A percentile compares a stretch with the other conserved stretches of the same genome.
Conservation (phyloP, 2,329 filamentous ascomycete species). For the Cadophora gregata region DNA sequence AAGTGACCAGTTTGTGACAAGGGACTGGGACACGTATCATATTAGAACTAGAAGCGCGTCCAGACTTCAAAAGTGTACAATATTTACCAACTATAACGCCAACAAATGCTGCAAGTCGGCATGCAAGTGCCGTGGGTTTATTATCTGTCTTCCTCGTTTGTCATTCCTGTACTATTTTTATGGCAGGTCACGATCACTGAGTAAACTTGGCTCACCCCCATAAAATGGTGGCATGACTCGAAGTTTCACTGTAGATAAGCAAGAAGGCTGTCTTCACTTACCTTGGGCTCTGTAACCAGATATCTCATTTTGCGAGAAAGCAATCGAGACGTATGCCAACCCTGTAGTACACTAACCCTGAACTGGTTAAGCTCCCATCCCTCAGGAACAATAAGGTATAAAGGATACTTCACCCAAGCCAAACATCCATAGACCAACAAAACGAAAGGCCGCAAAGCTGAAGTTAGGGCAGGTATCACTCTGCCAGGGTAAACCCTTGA, state of each 20-base stretch:
- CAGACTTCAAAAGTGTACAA: slow-evolving; percentile 7
- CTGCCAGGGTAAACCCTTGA: neutral
- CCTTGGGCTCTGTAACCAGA: no score
- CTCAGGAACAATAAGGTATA: neutral
- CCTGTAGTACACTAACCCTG: neutral
- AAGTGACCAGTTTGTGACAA: neutral
- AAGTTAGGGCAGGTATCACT: neutral
- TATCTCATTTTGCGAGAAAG: no score
- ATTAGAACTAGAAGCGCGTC: neutral
- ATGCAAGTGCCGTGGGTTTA: no score
- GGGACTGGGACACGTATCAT: neutral
- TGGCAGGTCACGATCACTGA: neutral
- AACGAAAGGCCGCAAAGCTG: neutral
- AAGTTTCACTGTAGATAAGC: neutral
- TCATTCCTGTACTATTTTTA: neutral
- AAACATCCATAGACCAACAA: neutral
- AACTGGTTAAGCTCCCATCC: neutral
- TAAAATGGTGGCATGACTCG: no score
- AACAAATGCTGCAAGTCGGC: neutral
- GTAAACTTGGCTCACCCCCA: no score
- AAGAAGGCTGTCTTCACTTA: neutral
- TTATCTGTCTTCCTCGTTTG: neutral
- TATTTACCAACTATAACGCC: neutral
- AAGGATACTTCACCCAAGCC: no score
- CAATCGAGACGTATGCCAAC: neutral